These are phyloP conservation scores for Boletellus ananas DNA, from an alignment of 768 basidiomycete genomes.

Conservation along the genomic window DNA sequence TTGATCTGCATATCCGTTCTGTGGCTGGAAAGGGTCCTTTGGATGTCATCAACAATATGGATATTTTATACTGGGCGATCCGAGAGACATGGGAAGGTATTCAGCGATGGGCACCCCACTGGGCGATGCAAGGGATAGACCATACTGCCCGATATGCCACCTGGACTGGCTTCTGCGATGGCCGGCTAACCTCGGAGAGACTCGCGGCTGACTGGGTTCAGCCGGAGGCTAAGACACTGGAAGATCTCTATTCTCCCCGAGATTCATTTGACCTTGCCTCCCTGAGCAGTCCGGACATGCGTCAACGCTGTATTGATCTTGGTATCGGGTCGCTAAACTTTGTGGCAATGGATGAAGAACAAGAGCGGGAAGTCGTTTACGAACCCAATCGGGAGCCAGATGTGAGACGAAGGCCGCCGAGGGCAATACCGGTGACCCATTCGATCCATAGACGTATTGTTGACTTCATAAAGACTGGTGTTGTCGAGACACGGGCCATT, in stretches of 20 bases:
- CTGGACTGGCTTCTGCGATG: constrained; percentile 14
- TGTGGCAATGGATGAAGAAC: not conserved
- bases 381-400: no score
- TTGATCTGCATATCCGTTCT: not conserved
- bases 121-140: constrained; percentile 41
- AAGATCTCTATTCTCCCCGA: constrained; percentile 31
- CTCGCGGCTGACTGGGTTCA: constrained; percentile 24
- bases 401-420: not conserved
- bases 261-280: constrained; percentile 1
- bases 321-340: not conserved
- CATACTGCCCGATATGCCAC: constrained; percentile 25
- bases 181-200: not conserved
- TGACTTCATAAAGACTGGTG: no score
- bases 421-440: not conserved
- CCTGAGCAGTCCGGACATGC: no score
- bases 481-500: no score
- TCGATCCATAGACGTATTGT: no score
- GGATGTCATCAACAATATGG: constrained; percentile 15
- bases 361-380: not conserved
- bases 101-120: constrained; percentile 36
- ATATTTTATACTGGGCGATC: constrained; percentile 45
- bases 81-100: constrained; percentile 40
- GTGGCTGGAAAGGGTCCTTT: not conserved
- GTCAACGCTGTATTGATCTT: not conserved
- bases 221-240: no score